Evolutionary conservation across 2,329 filamentous ascomycete species (phyloP).

Genomic region (Sporothrix inflata): DNA sequence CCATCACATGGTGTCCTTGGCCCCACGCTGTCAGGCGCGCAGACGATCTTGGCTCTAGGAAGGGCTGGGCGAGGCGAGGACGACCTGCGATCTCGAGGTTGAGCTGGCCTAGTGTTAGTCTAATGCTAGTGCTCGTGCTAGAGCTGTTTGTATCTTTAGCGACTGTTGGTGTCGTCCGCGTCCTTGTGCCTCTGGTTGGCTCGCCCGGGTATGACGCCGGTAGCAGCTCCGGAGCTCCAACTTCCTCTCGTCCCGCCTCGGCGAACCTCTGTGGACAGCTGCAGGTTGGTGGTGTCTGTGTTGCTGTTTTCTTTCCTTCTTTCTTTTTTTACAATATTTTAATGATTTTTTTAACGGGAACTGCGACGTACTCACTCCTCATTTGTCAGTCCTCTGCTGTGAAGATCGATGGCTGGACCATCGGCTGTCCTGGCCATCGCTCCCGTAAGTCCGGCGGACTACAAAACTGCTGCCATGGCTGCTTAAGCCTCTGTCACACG

Average conservation of each 20-base stretch:
- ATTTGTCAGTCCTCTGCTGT: not conserved
- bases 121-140: not conserved
- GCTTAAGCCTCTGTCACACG: not conserved
- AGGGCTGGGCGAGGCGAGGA: not conserved
- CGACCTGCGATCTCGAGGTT: not conserved
- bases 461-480: constrained; percentile 18
- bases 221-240: not conserved
- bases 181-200: constrained; percentile 3
- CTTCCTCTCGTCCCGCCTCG: constrained; percentile 1
- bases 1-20: constrained; percentile 1
- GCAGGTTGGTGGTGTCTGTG: not conserved
- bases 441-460: constrained; percentile 7
- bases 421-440: not conserved
- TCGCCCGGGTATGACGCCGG: not conserved
- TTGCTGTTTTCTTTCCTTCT: not conserved
- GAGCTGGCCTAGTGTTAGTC: not conserved
- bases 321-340: not conserved
- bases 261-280: constrained; percentile 8
- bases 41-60: not conserved
- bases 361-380: constrained; percentile 8
- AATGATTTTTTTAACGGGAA: not conserved
- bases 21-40: not conserved
- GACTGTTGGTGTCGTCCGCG: not conserved
- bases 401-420: constrained; percentile 11
- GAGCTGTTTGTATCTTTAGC: not conserved